Evolutionary conservation across 345 rosid species (phyloP).

Genomic region (Laguncularia racemosa): DNA sequence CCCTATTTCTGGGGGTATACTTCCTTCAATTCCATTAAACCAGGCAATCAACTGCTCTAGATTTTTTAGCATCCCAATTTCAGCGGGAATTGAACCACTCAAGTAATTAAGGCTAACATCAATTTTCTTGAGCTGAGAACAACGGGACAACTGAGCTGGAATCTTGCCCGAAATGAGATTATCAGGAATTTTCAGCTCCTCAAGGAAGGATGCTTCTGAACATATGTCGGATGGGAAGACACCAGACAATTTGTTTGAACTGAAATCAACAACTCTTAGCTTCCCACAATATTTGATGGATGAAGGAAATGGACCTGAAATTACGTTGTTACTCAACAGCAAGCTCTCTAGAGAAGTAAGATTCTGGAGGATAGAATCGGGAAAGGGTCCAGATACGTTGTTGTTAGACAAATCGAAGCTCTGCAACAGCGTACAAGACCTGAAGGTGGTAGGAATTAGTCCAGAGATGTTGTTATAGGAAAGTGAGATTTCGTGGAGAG

Average conservation of each 20-base stretch:
- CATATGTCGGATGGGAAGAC: conserved; percentile 72
- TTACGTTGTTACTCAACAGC: conserved; percentile 58
- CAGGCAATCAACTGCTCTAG: conserved; percentile 94
- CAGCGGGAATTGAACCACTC: conserved; percentile 74
- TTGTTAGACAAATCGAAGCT: conserved; percentile 77
- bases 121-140: conserved; percentile 59
- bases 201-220: conserved; percentile 66
- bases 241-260: conserved; percentile 74
- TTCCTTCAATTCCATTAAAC: conserved; percentile 77
- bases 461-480: conserved; percentile 78
- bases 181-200: conserved; percentile 77
- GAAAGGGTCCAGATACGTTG: conserved; percentile 74
- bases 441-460: conserved; percentile 51
- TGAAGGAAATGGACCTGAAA: conserved; percentile 70
- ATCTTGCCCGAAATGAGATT: conserved; percentile 66
- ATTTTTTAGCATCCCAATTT: conserved; percentile 63
- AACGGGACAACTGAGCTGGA: conserved; percentile 68
- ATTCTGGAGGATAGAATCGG: conserved; percentile 43
- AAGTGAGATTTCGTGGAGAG: conserved; percentile 55
- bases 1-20: conserved; percentile 72
- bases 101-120: conserved; percentile 86
- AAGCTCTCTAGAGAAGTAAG: conserved; percentile 58
- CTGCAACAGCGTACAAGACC: conserved; percentile 63
- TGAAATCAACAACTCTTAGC: conserved; percentile 54
- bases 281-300: conserved; percentile 63